Conservation (phyloP, 2,329 filamentous ascomycete species). For the Alternaria sp. region DNA sequence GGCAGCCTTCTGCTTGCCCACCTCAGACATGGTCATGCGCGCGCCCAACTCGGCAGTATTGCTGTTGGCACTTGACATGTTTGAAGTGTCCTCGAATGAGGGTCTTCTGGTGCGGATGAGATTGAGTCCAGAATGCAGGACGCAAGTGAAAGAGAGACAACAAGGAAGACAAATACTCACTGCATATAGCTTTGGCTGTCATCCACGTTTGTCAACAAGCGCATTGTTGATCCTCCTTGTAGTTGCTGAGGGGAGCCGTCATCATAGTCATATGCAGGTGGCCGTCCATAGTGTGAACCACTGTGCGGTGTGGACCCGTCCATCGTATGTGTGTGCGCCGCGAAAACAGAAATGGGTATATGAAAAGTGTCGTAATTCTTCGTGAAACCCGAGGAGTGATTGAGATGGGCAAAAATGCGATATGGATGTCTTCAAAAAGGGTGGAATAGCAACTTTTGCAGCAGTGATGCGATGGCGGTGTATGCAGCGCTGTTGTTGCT, state of each 20-base stretch:
- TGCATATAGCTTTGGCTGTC: constrained; percentile 53
- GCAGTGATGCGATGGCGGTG: constrained; percentile 12
- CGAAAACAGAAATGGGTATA: constrained; percentile 5
- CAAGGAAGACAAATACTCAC: constrained; percentile 50
- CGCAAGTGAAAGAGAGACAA: constrained; percentile 35
- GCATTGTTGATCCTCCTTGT: constrained; percentile 59
- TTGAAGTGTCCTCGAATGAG: constrained; percentile 44
- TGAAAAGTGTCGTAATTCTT: constrained; percentile 4
- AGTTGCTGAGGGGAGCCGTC: constrained; percentile 44
- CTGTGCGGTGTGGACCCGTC: constrained; percentile 46
- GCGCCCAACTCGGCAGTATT: constrained; percentile 46
- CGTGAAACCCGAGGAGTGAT: constrained; percentile 17
- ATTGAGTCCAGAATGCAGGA: constrained; percentile 33
- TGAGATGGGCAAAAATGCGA: constrained; percentile 23
- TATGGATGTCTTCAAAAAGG: constrained; percentile 28
- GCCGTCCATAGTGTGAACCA: constrained; percentile 50
- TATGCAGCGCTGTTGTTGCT: constrained; percentile 20
- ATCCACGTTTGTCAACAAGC: constrained; percentile 59
- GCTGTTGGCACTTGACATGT: constrained; percentile 46
- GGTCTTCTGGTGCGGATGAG: constrained; percentile 35
- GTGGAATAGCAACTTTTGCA: constrained; percentile 17
- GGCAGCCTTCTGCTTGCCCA: constrained; percentile 42
- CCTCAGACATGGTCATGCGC: constrained; percentile 35
- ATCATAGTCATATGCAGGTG: constrained; percentile 58
- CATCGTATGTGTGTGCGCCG: constrained; percentile 34